Percentiles rank a stretch among this genome's conserved stretches.
Evolutionary conservation across 1,284 basidiomycete genomes (phyloP).

Genomic region (Golubevia pallescens): DNA sequence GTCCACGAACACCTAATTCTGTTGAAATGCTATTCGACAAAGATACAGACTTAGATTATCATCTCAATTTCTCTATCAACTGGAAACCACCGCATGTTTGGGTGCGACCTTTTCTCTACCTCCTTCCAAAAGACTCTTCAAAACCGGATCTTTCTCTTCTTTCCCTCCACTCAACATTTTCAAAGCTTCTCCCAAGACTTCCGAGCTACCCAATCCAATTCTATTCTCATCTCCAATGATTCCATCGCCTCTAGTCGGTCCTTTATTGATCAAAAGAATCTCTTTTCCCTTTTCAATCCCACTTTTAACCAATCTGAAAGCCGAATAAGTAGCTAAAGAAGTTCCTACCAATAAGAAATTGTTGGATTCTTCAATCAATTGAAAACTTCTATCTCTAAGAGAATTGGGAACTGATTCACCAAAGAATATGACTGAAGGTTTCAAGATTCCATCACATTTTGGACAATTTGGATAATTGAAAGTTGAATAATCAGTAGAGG

Average conservation of each 20-base stretch:
- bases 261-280: slow-evolving; percentile 48
- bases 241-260: slow-evolving; percentile 52
- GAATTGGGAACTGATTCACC: slow-evolving; percentile 53
- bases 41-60: too few species aligned
- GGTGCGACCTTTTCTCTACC: slow-evolving; percentile 8
- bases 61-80: too few species aligned
- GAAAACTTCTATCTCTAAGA: slow-evolving; percentile 30
- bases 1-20: too few species aligned
- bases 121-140: slow-evolving; percentile 25
- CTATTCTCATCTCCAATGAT: slow-evolving; percentile 24
- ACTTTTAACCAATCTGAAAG: slow-evolving; percentile 52
- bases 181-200: slow-evolving; percentile 37
- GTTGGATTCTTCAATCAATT: slow-evolving; percentile 29
- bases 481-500: slow-evolving; percentile 45
- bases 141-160: slow-evolving; percentile 27
- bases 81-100: too few species aligned
- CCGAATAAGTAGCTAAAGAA: slow-evolving; percentile 60
- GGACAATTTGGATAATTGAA: slow-evolving; percentile 58
- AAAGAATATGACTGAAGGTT: slow-evolving; percentile 60
- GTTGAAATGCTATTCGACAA: too few species aligned
- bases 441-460: slow-evolving; percentile 57
- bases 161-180: background rate
- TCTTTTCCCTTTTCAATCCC: slow-evolving; percentile 25
- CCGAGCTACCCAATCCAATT: slow-evolving; percentile 47
- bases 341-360: slow-evolving; percentile 52